Evolutionary conservation across 2,329 filamentous ascomycete genomes (phyloP), one percentile per base, ranked within the genome.

Genomic region (Coniella vitis): DNA sequence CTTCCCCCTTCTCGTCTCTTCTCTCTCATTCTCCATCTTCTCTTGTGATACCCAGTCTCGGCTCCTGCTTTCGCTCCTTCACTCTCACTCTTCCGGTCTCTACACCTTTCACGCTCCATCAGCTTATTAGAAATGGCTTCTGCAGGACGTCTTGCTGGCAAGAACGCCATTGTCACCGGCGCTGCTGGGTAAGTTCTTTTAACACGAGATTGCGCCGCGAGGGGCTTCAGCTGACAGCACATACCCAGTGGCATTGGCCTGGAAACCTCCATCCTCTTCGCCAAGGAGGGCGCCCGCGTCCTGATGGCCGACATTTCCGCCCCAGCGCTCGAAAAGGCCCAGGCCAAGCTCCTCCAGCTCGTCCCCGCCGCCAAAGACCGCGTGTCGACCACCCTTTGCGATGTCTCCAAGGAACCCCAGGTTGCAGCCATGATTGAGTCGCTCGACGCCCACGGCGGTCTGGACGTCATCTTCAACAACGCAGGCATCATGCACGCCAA

Each of bases 401-500:
- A 96, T 63, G 90, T 96, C 47, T 90, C 87, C 65, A 90, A 90
- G 61, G 90, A 96, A 66, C 68, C 77, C 53, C 79, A 93, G 49
- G 82, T 96, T 29, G 71, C 89, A 61, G 80, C 82, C 48, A 81
- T 86, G 64, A 75, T 95, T 45, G 84, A 87, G 57, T 70, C 78
- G 9, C 71, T 91, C 50, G 90, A 96, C 67, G 64, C 79, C 49
- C 94, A 87, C 86, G 90, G 90, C 62, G 90, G 90, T 38, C 69
- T 93, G 3, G 90, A 96, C 65, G 75, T 95, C 63, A 87, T 95
- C 60, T 96, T 95, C 82, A 96, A 96, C 81, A 96, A 96, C 66
- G 90, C 90, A 20, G 90, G 90, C 48, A 96, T 96, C 68, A 96
- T 96, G 90, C 90, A 95, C 71, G 83, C 81, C 41, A 75, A 85